Evolutionary conservation across 495 filamentous ascomycete genomes (phyloP).

Genomic region (Aspergillus sparsus): DNA sequence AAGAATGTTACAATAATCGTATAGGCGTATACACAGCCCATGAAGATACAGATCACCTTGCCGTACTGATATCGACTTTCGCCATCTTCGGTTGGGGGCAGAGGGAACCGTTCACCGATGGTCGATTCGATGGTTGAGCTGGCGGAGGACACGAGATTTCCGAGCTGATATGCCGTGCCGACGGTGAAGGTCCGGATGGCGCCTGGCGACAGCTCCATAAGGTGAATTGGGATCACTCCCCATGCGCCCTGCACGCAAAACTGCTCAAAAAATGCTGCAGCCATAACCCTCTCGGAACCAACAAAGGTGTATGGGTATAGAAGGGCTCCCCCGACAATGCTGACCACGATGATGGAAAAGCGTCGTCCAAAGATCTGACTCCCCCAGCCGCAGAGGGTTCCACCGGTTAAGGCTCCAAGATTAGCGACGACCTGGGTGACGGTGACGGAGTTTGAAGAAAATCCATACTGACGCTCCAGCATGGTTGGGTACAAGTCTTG

Average conservation of each 20-base stretch:
- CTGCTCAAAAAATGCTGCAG: slow-evolving; percentile 88
- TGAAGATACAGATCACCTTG: slow-evolving; percentile 89
- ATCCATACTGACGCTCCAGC: slow-evolving; percentile 74
- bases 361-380: slow-evolving; percentile 82
- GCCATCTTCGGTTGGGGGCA: slow-evolving; percentile 53
- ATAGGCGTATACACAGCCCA: slow-evolving; percentile 89
- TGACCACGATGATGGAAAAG: slow-evolving; percentile 77
- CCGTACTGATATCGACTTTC: slow-evolving; percentile 74
- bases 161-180: slow-evolving; percentile 81
- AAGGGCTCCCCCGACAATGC: slow-evolving; percentile 72
- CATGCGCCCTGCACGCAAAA: slow-evolving; percentile 88
- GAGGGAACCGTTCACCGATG: slow-evolving; percentile 77
- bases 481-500: slow-evolving; percentile 92
- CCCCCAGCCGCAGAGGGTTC: slow-evolving; percentile 74
- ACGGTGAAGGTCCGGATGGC: slow-evolving; percentile 83
- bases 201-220: slow-evolving; percentile 84
- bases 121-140: slow-evolving; percentile 82
- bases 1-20: slow-evolving; percentile 71
- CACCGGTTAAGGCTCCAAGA: slow-evolving; percentile 75
- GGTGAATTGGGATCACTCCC: slow-evolving; percentile 81
- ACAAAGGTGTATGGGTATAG: slow-evolving; percentile 82
- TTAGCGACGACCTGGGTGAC: slow-evolving; percentile 86
- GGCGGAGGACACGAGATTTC: slow-evolving; percentile 79
- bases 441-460: slow-evolving; percentile 69
- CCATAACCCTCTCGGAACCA: slow-evolving; percentile 61